Base-by-base conservation (phyloP, 176 grass and related monocot species). In the Triticum monococcum region DNA sequence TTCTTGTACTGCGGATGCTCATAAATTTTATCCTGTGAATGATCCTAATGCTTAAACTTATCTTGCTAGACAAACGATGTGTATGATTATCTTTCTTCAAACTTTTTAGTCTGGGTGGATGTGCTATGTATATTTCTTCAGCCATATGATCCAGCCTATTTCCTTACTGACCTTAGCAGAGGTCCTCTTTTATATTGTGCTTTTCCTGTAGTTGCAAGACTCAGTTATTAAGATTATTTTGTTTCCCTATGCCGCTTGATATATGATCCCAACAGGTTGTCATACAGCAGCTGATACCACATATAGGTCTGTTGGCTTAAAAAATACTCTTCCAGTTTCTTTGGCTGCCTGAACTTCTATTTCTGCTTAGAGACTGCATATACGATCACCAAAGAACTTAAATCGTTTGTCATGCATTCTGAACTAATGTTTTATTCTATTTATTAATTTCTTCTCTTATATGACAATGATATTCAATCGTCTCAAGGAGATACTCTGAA, bases 1-100 rank as follows among this genome's bases (percentile, higher is more conserved):
- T 45, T 7, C 14, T 67, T 66, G 66, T 66, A 5, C 38, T 81
- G 45, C 66, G 11, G 73, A n/a, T 72, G 68, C 68, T 41, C 20
- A 18, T 72, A 72, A 14, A 60, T 36, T 83, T 18, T 61, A 4
- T 43, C 26, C 16, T 83, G 33, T 52, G 50, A 36, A 83, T 83
- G 81, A 59, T 60, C 14, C 50, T 83, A 59, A 72, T 72, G 67
- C 57, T 83, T 83, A 40, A 81, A 50, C 31, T 37, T 70, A 69
- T 82, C 12, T 83, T 38, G 13, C 22, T 59, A 38, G 32, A 79
- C 76, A 79, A 61, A 79, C 76, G 61, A 79, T 14, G 22, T 61
- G 32, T 62, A 59, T 35, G 46, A 38, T 57, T 48, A 32, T 30
- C 38, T 71, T 38, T 38, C 32, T 33, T 83, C 81, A 83, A 36